Base-by-base conservation (phyloP, 208 protist species). In the Phytomonas sp. region DNA sequence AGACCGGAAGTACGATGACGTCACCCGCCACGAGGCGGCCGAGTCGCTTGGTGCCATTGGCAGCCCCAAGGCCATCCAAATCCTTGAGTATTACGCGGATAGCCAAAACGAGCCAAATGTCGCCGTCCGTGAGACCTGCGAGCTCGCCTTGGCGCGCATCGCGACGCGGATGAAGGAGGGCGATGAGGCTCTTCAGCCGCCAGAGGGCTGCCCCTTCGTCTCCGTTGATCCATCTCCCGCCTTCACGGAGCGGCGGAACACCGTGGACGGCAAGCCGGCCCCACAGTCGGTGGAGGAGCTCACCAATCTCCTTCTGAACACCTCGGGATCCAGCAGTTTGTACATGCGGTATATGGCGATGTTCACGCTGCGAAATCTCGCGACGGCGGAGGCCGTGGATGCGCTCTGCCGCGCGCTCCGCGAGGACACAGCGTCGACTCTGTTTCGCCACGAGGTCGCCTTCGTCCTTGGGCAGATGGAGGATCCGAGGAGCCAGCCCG, bases 401-500 rank as follows among this genome's bases (percentile, higher is more conserved):
- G 94, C 89, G 14, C 74, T 99, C 3, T 82, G 84, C 29, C 86
- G 91, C 10, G 92, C 83, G 4, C 92, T 99, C 37, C 82, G 88
- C 61, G 73, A 79, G 34, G 95, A 98, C 74, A 82, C 68, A 26
- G 81, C 65, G 32, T 93, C 85, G 16, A 86, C 93, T 5, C 86
- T 99, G n/a, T 92, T 99, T 66, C 91, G 96, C 29, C 98, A 99
- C 76, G 98, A 99, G 79, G 91, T 99, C 29, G 98, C 96, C 0
- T 99, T 98, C 71, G 97, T 99, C 34, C 88, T 99, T 19, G 98
- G 98, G 8, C 98, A 99, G 85, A 73, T 99, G 40, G 93, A 99
- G 78, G 81, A 91, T 66, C 77, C 78, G 32, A 73, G 75, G 11
- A 86, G 87, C 52, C 82, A 93, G 67, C 66, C 78, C 0, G 87